Conservation (phyloP, 345 rosid species). For the Moricandia moricandioides region DNA sequence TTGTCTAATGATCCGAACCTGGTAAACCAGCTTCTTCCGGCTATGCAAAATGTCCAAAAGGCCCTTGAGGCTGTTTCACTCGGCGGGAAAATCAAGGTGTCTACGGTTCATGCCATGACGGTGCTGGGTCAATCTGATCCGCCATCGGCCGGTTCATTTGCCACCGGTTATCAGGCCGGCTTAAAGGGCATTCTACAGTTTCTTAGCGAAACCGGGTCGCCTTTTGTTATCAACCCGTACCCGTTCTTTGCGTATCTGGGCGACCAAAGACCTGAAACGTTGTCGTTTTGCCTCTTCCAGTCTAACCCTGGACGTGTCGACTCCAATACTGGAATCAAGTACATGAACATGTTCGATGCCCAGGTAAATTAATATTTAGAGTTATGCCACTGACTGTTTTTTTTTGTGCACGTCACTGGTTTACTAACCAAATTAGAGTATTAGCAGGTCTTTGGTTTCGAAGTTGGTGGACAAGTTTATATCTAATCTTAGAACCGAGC, state of each 20-base stretch:
- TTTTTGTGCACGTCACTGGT: no score
- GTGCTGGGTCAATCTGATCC: slow-evolving; percentile 75
- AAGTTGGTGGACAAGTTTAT: slow-evolving; percentile 2
- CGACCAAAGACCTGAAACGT: slow-evolving; percentile 76
- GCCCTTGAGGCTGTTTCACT: slow-evolving; percentile 61
- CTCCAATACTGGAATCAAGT: slow-evolving; percentile 63
- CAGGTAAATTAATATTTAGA: slow-evolving; percentile 48
- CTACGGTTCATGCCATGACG: slow-evolving; percentile 85
- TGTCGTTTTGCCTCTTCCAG: slow-evolving; percentile 81
- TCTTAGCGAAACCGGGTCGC: slow-evolving; percentile 65
- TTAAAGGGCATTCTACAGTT: slow-evolving; percentile 66
- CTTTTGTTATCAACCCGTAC: slow-evolving; percentile 75
- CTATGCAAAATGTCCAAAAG: slow-evolving; percentile 67
- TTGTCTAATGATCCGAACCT: slow-evolving; percentile 57
- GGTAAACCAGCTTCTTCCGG: slow-evolving; percentile 73
- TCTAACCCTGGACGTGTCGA: slow-evolving; percentile 89
- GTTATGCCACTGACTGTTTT: background rate
- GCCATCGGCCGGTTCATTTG: slow-evolving; percentile 73
- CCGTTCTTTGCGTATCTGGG: slow-evolving; percentile 85
- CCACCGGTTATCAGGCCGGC: slow-evolving; percentile 44
- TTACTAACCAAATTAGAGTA: background rate
- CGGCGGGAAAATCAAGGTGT: slow-evolving; percentile 70
- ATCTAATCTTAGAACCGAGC: background rate
- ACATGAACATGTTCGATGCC: slow-evolving; percentile 97
- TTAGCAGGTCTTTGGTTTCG: background rate